A percentile compares a stretch with the other conserved stretches of the same genome.
These are phyloP conservation scores for Cladosporium sp. DNA, from an alignment of 2,329 filamentous ascomycete genomes.

Conservation along the genomic window DNA sequence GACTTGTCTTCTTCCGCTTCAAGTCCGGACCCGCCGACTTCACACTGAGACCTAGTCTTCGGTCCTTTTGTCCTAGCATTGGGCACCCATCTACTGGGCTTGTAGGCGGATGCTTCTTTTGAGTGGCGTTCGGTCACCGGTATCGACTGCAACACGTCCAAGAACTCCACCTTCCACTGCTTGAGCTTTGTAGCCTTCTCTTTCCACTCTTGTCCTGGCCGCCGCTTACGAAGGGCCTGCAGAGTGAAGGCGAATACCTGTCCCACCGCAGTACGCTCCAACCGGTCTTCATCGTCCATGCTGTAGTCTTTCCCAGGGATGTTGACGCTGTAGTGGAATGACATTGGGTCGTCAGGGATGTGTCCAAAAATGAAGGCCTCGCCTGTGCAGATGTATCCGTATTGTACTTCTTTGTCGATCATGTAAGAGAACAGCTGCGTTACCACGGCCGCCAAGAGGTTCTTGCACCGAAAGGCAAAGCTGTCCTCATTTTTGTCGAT, in stretches of 20 bases:
- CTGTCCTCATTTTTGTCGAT: conserved; percentile 15
- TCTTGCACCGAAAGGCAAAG: conserved; percentile 14
- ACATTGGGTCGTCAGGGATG: conserved; percentile 17
- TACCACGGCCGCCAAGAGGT: conserved; percentile 19
- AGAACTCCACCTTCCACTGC: neutral
- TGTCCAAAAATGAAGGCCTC: conserved; percentile 19
- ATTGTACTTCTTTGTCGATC: conserved; percentile 17
- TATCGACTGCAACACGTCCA: neutral
- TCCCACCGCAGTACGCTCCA: conserved; percentile 18
- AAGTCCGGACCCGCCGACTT: neutral
- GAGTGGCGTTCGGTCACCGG: neutral
- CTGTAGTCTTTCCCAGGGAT: conserved; percentile 1
- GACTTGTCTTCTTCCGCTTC: neutral
- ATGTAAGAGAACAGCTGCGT: conserved; percentile 23
- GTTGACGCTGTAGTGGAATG: neutral
- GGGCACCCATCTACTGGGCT: neutral
- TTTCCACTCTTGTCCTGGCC: neutral
- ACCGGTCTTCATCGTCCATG: neutral
- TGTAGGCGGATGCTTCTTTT: neutral
- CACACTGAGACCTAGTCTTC: neutral
- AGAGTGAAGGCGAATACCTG: conserved; percentile 18
- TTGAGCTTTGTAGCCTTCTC: neutral
- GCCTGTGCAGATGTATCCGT: conserved; percentile 20
- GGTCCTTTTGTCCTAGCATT: neutral
- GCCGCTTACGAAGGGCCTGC: neutral